phyloP scores from a whole-genome alignment of 306 rosid species.

The Canavalia gladiata region DNA sequence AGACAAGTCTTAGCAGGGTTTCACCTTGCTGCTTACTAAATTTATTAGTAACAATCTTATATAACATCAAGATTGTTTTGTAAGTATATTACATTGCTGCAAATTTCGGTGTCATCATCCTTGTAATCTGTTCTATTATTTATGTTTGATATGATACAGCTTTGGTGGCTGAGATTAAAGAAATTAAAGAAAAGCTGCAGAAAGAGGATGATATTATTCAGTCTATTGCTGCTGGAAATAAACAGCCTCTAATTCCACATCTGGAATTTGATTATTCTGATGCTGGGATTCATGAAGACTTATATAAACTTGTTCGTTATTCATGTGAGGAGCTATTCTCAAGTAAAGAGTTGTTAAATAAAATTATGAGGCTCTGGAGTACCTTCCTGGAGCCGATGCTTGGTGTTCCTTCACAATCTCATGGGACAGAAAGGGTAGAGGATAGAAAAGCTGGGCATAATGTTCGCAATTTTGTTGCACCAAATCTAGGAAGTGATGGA shows the following conservation, averaged over 20 bases:
- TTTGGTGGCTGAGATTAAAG: conserved; percentile 92
- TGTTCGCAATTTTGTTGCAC: conserved; percentile 54
- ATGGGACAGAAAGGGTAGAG: conserved; percentile 63
- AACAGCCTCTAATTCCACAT: conserved; percentile 78
- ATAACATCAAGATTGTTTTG: conserved; percentile 17
- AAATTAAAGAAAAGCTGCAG: conserved; percentile 83
- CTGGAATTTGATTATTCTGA: conserved; percentile 82
- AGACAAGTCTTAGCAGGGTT: neutral
- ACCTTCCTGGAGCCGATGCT: conserved; percentile 90
- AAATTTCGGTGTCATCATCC: conserved; percentile 17
- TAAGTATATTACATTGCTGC: neutral
- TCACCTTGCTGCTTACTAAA: neutral
- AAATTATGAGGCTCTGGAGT: conserved; percentile 87
- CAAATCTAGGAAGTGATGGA: conserved; percentile 66
- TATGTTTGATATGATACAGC: conserved; percentile 60
- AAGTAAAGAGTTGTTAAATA: conserved; percentile 77
- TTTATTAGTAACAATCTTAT: conserved; percentile 2
- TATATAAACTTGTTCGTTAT: conserved; percentile 84
- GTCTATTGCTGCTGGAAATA: conserved; percentile 84
- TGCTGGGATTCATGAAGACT: conserved; percentile 78
- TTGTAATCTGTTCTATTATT: conserved; percentile 45
- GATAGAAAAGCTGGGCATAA: conserved; percentile 61
- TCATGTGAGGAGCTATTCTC: conserved; percentile 89
- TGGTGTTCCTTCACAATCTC: conserved; percentile 76
- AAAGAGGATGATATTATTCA: conserved; percentile 85